These are phyloP conservation scores for Periconia sp. DNA, from an alignment of 2,329 filamentous ascomycete genomes.

Conservation along the genomic window DNA sequence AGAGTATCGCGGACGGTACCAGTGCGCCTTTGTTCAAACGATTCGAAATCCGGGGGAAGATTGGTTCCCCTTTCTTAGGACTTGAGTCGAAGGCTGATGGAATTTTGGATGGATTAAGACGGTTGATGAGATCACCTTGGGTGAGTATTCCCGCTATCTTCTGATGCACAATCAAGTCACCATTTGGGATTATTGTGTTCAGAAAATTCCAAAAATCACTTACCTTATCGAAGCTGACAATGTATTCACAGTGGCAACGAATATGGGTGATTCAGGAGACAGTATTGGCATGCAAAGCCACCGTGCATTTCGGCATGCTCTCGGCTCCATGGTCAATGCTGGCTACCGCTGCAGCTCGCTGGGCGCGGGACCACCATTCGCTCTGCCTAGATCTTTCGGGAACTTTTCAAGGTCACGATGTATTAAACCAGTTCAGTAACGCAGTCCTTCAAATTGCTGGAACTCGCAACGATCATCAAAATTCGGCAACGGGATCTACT, in stretches of 20 bases:
- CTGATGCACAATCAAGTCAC: too few relatives aligned
- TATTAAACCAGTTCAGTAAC: slow-evolving; percentile 15
- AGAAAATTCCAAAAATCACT: too few relatives aligned
- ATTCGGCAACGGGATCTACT: neutral
- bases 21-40: neutral
- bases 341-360: slow-evolving; percentile 16
- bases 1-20: slow-evolving; percentile 14
- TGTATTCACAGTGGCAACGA: slow-evolving; percentile 16
- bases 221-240: neutral
- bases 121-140: slow-evolving; percentile 14
- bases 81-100: slow-evolving; percentile 9
- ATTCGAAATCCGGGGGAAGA: neutral
- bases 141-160: neutral
- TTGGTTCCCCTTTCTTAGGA: neutral
- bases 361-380: slow-evolving; percentile 12
- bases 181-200: too few relatives aligned
- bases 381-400: slow-evolving; percentile 12
- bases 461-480: slow-evolving; percentile 9
- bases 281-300: slow-evolving; percentile 20
- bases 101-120: slow-evolving; percentile 16
- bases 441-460: slow-evolving; percentile 18
- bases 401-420: slow-evolving; percentile 10
- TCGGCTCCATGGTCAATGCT: slow-evolving; percentile 26
- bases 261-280: slow-evolving; percentile 29
- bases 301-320: slow-evolving; percentile 17